phyloP scores from a whole-genome alignment of 345 rosid genomes.

The Pseudoturritis turrita region DNA sequence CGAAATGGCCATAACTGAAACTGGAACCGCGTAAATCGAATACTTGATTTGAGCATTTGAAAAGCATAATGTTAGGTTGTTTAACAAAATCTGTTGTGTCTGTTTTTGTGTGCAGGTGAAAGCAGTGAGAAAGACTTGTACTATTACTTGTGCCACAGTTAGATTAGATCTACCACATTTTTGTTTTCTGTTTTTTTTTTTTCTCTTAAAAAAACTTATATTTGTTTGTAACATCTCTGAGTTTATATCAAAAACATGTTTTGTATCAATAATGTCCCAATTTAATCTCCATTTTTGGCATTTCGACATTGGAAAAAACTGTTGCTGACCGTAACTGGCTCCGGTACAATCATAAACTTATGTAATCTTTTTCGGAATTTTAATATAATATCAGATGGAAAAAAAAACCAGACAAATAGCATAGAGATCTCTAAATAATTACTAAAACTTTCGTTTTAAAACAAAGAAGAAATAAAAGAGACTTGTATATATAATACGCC shows the following conservation, averaged over 20 bases:
- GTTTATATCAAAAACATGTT: not conserved
- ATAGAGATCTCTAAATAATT: too few species aligned
- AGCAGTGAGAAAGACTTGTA: constrained; percentile 19
- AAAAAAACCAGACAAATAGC: too few species aligned
- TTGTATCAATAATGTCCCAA: not conserved
- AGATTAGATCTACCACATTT: constrained; percentile 18
- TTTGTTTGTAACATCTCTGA: constrained; percentile 7
- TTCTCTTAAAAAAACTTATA: not conserved
- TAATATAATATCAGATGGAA: too few species aligned
- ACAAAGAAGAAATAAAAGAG: too few species aligned
- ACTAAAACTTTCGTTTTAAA: too few species aligned
- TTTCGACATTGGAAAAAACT: too few species aligned
- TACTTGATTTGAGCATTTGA: not conserved
- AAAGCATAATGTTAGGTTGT: not conserved
- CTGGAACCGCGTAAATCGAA: not conserved
- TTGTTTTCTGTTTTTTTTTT: not conserved
- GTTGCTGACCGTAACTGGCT: too few species aligned
- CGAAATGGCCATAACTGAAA: not conserved
- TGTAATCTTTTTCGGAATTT: too few species aligned
- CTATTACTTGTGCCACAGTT: constrained; percentile 12
- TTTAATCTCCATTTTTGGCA: too few species aligned
- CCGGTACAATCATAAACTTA: too few species aligned
- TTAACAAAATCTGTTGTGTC: not conserved
- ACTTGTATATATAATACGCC: too few species aligned
- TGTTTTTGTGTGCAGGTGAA: constrained; percentile 23